Conservation (phyloP, 208 protist species). For the Trypanosoma avium region DNA sequence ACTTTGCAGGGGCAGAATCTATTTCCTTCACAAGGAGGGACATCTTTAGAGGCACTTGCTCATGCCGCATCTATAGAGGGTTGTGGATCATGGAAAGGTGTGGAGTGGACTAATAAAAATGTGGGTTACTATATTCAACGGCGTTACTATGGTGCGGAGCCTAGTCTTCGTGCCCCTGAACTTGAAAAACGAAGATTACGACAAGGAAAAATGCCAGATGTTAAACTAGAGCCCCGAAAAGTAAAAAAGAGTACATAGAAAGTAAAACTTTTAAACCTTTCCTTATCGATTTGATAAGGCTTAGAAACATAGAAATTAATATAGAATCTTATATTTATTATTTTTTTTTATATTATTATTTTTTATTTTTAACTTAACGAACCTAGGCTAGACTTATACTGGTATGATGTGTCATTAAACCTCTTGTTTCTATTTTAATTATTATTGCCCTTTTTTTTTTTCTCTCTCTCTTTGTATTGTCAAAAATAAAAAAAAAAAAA, state of each 20-base stretch:
- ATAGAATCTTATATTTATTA: not conserved
- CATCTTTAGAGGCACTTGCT: conserved; percentile 1
- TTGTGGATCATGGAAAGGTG: conserved; percentile 20
- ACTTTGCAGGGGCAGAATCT: too few relatives aligned
- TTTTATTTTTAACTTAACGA: not conserved
- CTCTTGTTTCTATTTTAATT: too few relatives aligned
- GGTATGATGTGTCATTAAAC: too few relatives aligned
- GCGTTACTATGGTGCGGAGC: conserved; percentile 80
- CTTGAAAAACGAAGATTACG: conserved; percentile 45
- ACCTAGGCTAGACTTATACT: too few relatives aligned
- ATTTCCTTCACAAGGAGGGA: not conserved
- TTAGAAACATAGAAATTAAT: not conserved
- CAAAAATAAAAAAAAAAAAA: too few relatives aligned
- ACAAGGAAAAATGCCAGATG: conserved; percentile 35
- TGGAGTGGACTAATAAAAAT: conserved; percentile 82
- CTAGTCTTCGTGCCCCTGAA: conserved; percentile 77
- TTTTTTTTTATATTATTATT: not conserved
- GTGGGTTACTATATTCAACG: conserved; percentile 88
- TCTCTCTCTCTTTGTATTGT: too few relatives aligned
- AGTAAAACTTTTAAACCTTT: too few relatives aligned
- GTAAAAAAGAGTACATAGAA: conserved; percentile 9
- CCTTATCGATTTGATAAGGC: not conserved
- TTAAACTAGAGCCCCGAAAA: conserved; percentile 60
- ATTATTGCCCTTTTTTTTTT: too few relatives aligned
- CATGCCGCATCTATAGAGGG: conserved; percentile 12